phyloP scores from a whole-genome alignment of 805 yeast genomes.

The Brettanomyces sp. region DNA sequence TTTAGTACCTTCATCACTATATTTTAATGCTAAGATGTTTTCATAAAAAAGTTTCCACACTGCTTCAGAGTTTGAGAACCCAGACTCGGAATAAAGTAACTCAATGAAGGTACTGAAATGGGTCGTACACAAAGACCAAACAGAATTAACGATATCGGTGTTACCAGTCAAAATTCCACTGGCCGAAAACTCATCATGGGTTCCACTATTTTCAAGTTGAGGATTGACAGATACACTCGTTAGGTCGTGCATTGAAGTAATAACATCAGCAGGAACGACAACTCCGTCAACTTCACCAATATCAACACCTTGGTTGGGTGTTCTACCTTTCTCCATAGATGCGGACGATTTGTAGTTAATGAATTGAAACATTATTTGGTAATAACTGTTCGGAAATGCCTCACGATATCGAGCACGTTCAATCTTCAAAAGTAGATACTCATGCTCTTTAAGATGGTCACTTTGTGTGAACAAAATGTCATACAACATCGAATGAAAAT shows the following conservation, averaged over 20 bases:
- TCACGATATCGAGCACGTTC: constrained; percentile 10
- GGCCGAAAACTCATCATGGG: not conserved
- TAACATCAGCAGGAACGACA: constrained; percentile 16
- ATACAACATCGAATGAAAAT: constrained; percentile 13
- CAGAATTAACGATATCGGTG: constrained; percentile 9
- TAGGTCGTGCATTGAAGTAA: constrained; percentile 18
- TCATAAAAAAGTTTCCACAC: constrained; percentile 3
- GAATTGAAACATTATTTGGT: constrained; percentile 6
- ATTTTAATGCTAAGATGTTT: constrained; percentile 6
- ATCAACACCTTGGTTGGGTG: constrained; percentile 10
- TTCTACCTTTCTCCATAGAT: not conserved
- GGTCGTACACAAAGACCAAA: constrained; percentile 16
- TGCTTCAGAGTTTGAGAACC: not conserved
- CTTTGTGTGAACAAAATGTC: constrained; percentile 18
- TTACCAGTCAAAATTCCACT: constrained; percentile 1
- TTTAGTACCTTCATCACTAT: not conserved
- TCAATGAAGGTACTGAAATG: constrained; percentile 12
- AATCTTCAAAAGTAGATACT: constrained; percentile 9
- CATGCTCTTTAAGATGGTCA: constrained; percentile 10
- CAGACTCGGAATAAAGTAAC: constrained; percentile 9
- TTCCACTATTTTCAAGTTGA: not conserved
- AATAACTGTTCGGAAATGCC: constrained; percentile 11
- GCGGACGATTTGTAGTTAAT: constrained; percentile 5
- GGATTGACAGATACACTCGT: constrained; percentile 10
- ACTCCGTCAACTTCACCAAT: constrained; percentile 15